Evolutionary conservation across 2,329 filamentous ascomycete genomes (phyloP).

Genomic region (Phialemonium atrogriseum): DNA sequence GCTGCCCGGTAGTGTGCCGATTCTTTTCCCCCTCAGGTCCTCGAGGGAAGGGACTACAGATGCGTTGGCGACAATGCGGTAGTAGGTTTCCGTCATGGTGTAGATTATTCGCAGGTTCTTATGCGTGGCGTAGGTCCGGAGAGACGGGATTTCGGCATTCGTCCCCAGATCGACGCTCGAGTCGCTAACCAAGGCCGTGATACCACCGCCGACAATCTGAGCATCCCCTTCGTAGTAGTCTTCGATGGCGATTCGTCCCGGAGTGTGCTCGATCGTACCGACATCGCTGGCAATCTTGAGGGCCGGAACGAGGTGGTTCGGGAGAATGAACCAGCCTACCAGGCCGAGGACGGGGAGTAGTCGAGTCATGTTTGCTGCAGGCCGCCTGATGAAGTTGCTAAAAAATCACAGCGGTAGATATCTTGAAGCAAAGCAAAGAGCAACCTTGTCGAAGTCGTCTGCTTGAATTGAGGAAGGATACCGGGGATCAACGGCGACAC

Average conservation of each 20-base stretch:
- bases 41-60: conserved; percentile 4
- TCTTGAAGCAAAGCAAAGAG: too few species aligned
- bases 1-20: conserved; percentile 6
- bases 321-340: too few species aligned
- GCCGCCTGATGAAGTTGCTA: too few species aligned
- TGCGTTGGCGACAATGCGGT: conserved; percentile 8
- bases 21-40: conserved; percentile 7
- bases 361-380: too few species aligned
- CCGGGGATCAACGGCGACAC: too few species aligned
- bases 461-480: too few species aligned
- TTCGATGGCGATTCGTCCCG: conserved; percentile 14
- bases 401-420: too few species aligned
- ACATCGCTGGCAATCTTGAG: conserved; percentile 20
- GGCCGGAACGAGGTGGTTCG: too few species aligned
- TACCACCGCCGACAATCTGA: conserved; percentile 5
- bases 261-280: conserved; percentile 23
- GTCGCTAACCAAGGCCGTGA: conserved; percentile 4
- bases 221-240: conserved; percentile 8
- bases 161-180: conserved; percentile 6
- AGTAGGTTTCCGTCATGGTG: conserved; percentile 8
- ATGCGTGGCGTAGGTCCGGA: conserved; percentile 2
- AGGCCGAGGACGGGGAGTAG: too few species aligned
- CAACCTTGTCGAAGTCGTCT: too few species aligned
- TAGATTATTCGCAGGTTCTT: conserved; percentile 9
- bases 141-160: conserved; percentile 8